A percentile compares a stretch with the other conserved stretches of the same genome.
Evolutionary conservation across 2,329 filamentous ascomycete species (phyloP).

Genomic region (Xylaria sp.): DNA sequence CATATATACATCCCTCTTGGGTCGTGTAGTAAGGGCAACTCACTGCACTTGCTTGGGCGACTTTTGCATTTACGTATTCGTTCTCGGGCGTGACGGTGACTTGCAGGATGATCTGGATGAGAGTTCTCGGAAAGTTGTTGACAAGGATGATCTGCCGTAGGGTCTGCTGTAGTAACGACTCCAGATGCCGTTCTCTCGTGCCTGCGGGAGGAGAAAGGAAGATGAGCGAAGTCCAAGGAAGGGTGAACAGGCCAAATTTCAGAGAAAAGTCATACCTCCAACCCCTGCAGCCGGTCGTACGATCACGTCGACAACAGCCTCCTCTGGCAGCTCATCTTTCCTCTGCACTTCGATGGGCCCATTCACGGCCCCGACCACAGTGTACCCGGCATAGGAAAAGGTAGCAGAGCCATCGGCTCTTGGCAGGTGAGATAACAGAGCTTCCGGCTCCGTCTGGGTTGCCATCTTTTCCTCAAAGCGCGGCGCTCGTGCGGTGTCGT

Average conservation of each 20-base stretch:
- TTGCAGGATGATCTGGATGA: slow-evolving; percentile 84
- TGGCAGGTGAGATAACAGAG: slow-evolving; percentile 61
- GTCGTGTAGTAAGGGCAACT: slow-evolving; percentile 32
- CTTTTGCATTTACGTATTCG: slow-evolving; percentile 62
- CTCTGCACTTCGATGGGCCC: slow-evolving; percentile 89
- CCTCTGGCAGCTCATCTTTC: slow-evolving; percentile 88
- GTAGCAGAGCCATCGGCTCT: slow-evolving; percentile 80
- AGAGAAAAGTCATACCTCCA: slow-evolving; percentile 60
- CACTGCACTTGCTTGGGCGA: slow-evolving; percentile 64
- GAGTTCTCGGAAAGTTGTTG: slow-evolving; percentile 73
- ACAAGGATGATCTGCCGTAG: slow-evolving; percentile 75
- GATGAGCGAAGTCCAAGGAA: slow-evolving; percentile 28
- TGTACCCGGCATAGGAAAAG: slow-evolving; percentile 76
- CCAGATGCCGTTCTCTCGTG: slow-evolving; percentile 79
- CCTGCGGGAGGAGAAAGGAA: slow-evolving; percentile 46
- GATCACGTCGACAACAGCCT: slow-evolving; percentile 87
- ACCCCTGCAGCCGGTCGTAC: slow-evolving; percentile 84
- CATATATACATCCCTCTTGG: slow-evolving; percentile 5
- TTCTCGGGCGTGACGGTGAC: slow-evolving; percentile 70
- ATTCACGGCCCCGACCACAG: slow-evolving; percentile 83
- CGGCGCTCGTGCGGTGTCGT: not conserved
- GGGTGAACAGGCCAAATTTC: slow-evolving; percentile 5
- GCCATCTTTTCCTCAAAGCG: slow-evolving; percentile 43
- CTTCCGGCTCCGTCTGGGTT: slow-evolving; percentile 51
- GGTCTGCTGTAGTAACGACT: slow-evolving; percentile 72